A percentile compares a stretch with the other conserved stretches of the same genome.
Evolutionary conservation across 2,329 filamentous ascomycete genomes (phyloP).

Genomic region (Colletotrichum sp.): DNA sequence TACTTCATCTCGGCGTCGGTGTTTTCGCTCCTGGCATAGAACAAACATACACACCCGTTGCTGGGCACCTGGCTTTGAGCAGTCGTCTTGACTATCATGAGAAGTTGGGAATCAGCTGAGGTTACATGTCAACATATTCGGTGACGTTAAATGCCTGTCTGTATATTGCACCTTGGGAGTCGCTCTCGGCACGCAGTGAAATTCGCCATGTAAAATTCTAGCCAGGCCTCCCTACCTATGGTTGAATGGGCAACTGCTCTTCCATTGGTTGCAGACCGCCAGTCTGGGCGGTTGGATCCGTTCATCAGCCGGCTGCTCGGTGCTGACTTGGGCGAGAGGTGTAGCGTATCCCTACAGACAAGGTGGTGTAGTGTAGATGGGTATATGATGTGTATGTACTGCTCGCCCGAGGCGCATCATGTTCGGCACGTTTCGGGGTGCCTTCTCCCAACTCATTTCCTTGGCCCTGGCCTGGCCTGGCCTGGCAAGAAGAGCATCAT

Average conservation of each 20-base stretch:
- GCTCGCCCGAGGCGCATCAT: not conserved
- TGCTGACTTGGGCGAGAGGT: not conserved
- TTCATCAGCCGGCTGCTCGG: not conserved
- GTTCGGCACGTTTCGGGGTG: slow-evolving; percentile 1
- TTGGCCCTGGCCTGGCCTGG: not conserved
- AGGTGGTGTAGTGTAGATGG: too few relatives aligned
- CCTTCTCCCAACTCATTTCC: not conserved
- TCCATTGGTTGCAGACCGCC: not conserved
- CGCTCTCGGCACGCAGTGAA: not conserved
- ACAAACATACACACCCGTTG: slow-evolving; percentile 19
- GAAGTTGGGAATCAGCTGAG: slow-evolving; percentile 25
- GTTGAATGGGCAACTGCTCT: not conserved
- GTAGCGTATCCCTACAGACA: not conserved
- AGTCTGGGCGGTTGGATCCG: not conserved
- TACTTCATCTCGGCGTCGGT: slow-evolving; percentile 3
- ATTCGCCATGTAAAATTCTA: not conserved
- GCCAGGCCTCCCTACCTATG: not conserved
- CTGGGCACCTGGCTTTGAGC: slow-evolving; percentile 25
- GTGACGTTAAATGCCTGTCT: not conserved
- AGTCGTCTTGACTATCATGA: slow-evolving; percentile 25
- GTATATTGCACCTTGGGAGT: not conserved
- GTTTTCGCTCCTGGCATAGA: slow-evolving; percentile 25
- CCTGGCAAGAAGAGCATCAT: not conserved
- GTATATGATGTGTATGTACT: not conserved
- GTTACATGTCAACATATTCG: slow-evolving; percentile 1